Evolutionary conservation across 371 early-diverging fungal genomes (phyloP), one percentile per base, ranked within the genome.

Genomic region (Apophysomyces elegans): DNA sequence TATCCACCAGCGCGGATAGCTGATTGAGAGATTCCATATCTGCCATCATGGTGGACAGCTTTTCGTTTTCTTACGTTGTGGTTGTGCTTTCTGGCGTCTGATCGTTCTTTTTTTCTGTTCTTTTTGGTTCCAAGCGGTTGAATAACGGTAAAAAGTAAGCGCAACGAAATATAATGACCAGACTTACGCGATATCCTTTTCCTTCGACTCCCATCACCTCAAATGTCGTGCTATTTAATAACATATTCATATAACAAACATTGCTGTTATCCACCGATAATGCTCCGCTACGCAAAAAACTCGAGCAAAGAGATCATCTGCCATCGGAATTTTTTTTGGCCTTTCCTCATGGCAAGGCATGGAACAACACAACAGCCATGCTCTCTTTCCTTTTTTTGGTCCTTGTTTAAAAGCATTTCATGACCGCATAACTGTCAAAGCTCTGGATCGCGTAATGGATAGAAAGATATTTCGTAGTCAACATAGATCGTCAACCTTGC

Each of bases 21-120:
- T 50, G 54, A 50, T 50, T 50, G 18, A 50, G 54, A 21, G 54
- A 50, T 50, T 50, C 54, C 54, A 50, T 50, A 21, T 50, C 54
- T 16, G 54, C 54, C 21, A 50, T 50, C 54, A 50, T 50, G 9
- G 18, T 21, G 54, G 21, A 21, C 21, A 7, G 54, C 21, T 21
- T 21, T 50, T 45, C 46, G 13, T 13, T 45, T 13, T 13, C n/a
- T 45, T 26, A 26, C 32, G 32, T 26, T 26, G 32, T 26, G 3
- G 32, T 26, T 26, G 32, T 26, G 32, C 32, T 26, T 26, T 26
- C 3, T 2, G 32, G 32, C 32, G 32, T 26, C 2, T 2, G 32
- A 26, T 26, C 2, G 1, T 26, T 26, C 32, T 41, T 41, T 13
- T 41, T 4, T 41, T 41, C 18, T 18, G 18, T 41, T 13, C 41